Evolutionary conservation across 2,329 filamentous ascomycete genomes (phyloP), one percentile per base, ranked within the genome.

Genomic region (Cyclaneusma minus): DNA sequence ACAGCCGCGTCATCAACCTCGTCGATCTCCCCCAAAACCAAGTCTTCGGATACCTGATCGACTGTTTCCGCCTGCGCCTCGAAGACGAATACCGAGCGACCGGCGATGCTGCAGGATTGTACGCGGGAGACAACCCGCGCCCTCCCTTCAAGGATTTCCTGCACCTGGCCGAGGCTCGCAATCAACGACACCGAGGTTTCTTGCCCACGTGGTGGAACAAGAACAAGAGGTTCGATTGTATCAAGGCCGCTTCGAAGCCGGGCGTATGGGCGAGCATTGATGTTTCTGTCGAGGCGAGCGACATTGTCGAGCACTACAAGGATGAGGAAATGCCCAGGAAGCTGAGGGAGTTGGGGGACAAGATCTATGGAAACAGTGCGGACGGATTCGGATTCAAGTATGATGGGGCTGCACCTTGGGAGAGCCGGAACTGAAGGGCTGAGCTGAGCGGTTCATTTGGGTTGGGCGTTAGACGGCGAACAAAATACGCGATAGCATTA

Each of bases 261-360:
- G 13, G 25, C 14, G 3, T 5, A 4, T 33, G 32, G 29, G 30
- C 25, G 3, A 11, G 30, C 26, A 34, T 38, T 11, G 24, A 27
- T 12, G 13, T 12, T 24, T 24, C 28, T 7, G 27, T 35, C 9
- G 32, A 35, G 30, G 33, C 36, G 27, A 27, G 29, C 12, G 35
- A 38, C 27, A 34, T 35, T 21, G 9, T 20, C 7, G 31, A 38
- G 15, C 27, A 33, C 22, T 37, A 36, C 15, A 18, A 14, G 13
- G 21, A 35, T 20, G 5, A n/a, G 4, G 24, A 29, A 23, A 37
- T 34, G 30, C 36, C 36, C 18, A 31, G 29, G 31, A 29, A 24
- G 18, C 24, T 39, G 25, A 29, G 36, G n/a, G 11, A 31, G 11
- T 22, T 37, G 12, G 30, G 27, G 12, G 33, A 38, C 27, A 37